Percentiles rank a stretch among this genome's conserved stretches.
These are phyloP conservation scores for Leptographium radiaticola DNA, from an alignment of 2,329 filamentous ascomycete species.

Conservation along the genomic window DNA sequence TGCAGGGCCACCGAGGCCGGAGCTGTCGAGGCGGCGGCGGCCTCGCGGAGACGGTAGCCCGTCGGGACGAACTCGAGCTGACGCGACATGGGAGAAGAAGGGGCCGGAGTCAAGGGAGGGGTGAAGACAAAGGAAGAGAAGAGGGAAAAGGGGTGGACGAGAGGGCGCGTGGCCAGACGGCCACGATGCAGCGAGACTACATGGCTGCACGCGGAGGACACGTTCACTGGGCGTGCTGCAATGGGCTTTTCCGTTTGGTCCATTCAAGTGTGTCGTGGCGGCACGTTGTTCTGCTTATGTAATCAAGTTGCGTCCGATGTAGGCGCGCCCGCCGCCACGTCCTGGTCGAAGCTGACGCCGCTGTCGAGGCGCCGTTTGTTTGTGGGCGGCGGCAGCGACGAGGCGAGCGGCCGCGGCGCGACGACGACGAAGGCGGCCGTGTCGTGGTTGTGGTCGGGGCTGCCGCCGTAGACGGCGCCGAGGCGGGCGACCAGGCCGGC, in stretches of 20 bases:
- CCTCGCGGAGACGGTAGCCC: slow-evolving; percentile 13
- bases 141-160: neutral
- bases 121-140: neutral
- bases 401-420: neutral
- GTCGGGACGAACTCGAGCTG: slow-evolving; percentile 14
- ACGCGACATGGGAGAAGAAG: neutral
- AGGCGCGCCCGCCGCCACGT: slow-evolving; percentile 12
- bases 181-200: no score
- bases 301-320: no score
- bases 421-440: neutral
- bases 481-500: slow-evolving; percentile 32
- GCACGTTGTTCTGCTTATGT: no score
- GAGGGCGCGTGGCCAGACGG: no score
- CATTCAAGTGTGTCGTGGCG: no score
- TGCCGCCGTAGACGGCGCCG: slow-evolving; percentile 25
- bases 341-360: slow-evolving; percentile 40
- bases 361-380: slow-evolving; percentile 38
- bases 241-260: no score
- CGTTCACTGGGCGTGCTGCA: no score
- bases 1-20: slow-evolving; percentile 20
- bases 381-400: no score
- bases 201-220: no score
- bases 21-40: neutral
- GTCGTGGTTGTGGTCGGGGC: neutral
- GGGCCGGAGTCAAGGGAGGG: neutral